Conservation (phyloP, 2,329 filamentous ascomycete species). For the Dactylonectria macrodidyma region DNA sequence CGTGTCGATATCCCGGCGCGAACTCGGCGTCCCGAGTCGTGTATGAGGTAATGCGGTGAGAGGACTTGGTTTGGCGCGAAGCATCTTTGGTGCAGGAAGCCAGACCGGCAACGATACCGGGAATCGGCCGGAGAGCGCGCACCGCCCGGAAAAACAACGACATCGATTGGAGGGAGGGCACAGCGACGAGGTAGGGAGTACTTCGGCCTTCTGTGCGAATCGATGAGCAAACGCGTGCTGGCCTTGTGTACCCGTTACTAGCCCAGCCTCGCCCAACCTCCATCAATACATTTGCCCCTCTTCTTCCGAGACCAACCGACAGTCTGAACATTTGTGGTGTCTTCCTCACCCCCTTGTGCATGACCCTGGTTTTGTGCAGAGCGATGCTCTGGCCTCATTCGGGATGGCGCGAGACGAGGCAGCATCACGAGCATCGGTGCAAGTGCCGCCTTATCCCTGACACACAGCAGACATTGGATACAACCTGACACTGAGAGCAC, state of each 20-base stretch:
- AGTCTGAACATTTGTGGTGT: constrained; percentile 33
- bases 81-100: constrained; percentile 44
- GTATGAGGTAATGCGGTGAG: constrained; percentile 52
- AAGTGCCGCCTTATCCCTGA: constrained; percentile 44
- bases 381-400: constrained; percentile 40
- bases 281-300: constrained; percentile 41
- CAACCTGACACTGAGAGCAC: constrained; percentile 23
- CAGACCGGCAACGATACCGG: constrained; percentile 46
- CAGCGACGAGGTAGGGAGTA: constrained; percentile 13
- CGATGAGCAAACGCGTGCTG: constrained; percentile 15
- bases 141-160: constrained; percentile 1
- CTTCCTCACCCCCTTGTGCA: constrained; percentile 41
- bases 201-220: constrained; percentile 28
- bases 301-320: constrained; percentile 19
- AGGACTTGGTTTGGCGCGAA: constrained; percentile 47
- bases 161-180: not conserved
- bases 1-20: constrained; percentile 47
- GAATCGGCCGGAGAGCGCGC: constrained; percentile 35
- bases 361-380: constrained; percentile 45
- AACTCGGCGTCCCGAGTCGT: constrained; percentile 47
- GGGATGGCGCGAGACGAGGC: constrained; percentile 43
- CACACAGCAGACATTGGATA: constrained; percentile 29
- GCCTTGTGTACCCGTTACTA: constrained; percentile 45
- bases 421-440: constrained; percentile 40
- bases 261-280: constrained; percentile 45